These are phyloP conservation scores for Colletotrichum sp. DNA, from an alignment of 2,329 filamentous ascomycete genomes.

Conservation along the genomic window DNA sequence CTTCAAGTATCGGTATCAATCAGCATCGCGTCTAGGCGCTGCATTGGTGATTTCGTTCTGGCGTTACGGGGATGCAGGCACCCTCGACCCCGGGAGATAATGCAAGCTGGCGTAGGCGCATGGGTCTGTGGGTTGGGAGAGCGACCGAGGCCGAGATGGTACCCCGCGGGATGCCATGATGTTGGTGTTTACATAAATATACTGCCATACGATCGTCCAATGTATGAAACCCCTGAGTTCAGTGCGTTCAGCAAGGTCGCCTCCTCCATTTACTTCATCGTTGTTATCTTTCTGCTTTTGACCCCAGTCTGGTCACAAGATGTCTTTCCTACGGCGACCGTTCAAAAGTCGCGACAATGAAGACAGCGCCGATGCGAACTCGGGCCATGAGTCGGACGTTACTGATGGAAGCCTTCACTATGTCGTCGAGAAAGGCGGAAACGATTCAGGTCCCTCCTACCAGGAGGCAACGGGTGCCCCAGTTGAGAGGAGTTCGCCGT, in stretches of 20 bases:
- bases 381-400: neutral
- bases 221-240: neutral
- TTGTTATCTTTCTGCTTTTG: neutral
- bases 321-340: neutral
- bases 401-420: neutral
- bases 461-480: constrained; percentile 52
- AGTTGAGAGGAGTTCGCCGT: constrained; percentile 60
- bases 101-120: neutral
- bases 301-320: neutral
- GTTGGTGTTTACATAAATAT: neutral
- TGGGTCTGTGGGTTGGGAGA: neutral
- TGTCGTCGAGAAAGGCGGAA: constrained; percentile 6
- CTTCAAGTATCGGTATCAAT: neutral
- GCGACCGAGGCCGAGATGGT: neutral
- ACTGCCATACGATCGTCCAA: neutral
- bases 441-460: constrained; percentile 16
- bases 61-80: neutral
- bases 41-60: neutral
- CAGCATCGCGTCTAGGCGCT: neutral
- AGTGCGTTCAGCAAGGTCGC: neutral
- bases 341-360: neutral
- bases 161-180: neutral
- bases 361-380: neutral
- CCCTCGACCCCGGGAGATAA: neutral
- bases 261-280: neutral